Conservation (phyloP, 1,139 yeast species). For the Protomyces inundatus region DNA sequence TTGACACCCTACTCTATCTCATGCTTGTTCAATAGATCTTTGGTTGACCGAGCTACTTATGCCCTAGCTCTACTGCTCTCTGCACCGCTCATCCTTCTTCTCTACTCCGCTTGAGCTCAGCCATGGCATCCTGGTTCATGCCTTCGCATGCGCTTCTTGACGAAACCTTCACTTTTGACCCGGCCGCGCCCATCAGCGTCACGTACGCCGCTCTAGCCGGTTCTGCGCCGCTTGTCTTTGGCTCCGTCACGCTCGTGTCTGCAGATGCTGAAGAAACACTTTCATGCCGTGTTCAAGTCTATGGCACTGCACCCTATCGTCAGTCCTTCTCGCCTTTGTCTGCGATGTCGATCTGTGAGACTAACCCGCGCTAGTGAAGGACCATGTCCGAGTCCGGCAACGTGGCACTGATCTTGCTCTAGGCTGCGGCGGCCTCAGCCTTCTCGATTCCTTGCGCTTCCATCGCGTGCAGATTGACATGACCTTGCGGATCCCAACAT, state of each 20-base stretch:
- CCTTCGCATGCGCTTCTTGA: not conserved
- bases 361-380: not conserved
- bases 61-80: not conserved
- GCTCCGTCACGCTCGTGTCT: not conserved
- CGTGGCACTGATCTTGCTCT: not conserved
- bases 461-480: not conserved
- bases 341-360: not conserved
- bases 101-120: not conserved
- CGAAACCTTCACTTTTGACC: not conserved
- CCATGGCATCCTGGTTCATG: not conserved
- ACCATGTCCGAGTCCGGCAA: not conserved
- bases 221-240: not conserved
- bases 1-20: not conserved
- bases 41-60: too few species aligned
- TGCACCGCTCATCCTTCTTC: not conserved
- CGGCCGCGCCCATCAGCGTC: not conserved
- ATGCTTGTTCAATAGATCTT: too few species aligned
- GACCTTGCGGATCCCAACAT: not conserved
- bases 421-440: not conserved
- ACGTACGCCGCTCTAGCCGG: not conserved
- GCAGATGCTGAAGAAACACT: not conserved
- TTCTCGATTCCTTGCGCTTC: not conserved
- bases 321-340: not conserved
- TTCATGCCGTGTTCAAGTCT: not conserved
- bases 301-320: not conserved